Evolutionary conservation across 306 rosid genomes (phyloP), one percentile per base, ranked within the genome.

Genomic region (Acacia crassicarpa): DNA sequence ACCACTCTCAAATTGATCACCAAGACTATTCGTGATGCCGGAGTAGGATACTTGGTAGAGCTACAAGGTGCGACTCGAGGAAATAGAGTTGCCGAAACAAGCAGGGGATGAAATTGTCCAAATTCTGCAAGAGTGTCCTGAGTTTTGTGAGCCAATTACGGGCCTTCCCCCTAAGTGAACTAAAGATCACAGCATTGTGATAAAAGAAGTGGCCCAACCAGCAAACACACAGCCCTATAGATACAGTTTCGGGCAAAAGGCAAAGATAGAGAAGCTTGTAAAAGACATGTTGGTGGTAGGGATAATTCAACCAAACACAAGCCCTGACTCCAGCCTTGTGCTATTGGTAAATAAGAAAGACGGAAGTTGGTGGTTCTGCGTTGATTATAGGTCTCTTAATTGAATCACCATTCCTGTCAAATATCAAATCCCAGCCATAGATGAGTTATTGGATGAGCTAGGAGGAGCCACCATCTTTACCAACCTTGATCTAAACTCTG

Each of bases 131-230:
- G 32, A 22, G 0, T 58, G 0, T 1, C 32, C 15, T 0, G 0
- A 9, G 2, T 1, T 22, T 1, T 9, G 35, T 9, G 7, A 11
- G 0, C 33, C 17, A 0, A 4, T 11, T 1, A 3, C 0, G 6
- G 2, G 35, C 1, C 7, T 23, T 0, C 67, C 35, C 1, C 35
- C 67, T 0, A 0, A 0, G 0, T 1, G 17, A 0, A 0, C 7
- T 0, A 1, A 0, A 6, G 8, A 25, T 1, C 17, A 23, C 1
- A 4, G 0, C 0, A 61, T 61, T 0, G 0, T 0, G 0, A 25
- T 25, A 0, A 11, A 11, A 1, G 17, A 25, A 11, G 35, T 38
- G 1, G 67, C 16, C 3, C 17, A 10, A 1, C 32, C 35, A 0
- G 33, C 17, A 0, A 61, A 9, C 0, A 4, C 4, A 0, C 0